Base-by-base conservation (phyloP, 2,329 filamentous ascomycete species). In the Bipolaris sorokiniana region DNA sequence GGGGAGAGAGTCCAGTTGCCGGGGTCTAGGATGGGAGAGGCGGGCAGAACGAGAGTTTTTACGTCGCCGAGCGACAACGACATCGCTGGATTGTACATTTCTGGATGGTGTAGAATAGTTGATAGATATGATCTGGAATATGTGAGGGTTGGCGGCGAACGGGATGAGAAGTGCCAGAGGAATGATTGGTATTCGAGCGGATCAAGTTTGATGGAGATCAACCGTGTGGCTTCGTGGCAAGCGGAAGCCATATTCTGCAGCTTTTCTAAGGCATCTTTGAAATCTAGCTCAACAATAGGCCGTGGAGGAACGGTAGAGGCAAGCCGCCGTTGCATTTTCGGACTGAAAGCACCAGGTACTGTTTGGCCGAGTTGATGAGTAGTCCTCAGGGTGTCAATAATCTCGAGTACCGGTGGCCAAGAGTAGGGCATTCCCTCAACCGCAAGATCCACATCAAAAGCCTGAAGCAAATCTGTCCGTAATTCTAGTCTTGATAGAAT, bases 291-390 rank as follows among this genome's bases (percentile, higher is more conserved):
- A 10, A 97, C 90, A 66, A 97, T 94, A 0, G 94, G 93, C 7
- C 94, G 86, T 7, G 95, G 95, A 3, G 95, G 95, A 68, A 97
- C 93, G 0, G 92, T 97, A 65, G 92, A 97, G 0, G 95, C 93
- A 31, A 99, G 82, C 61, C 90, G 90, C n/a, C 93, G 86, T 72
- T 99, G 95, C 36, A 98, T 84, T 72, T 97, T 96, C 22, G 87
- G 86, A 67, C 92, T 97, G 74, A 97, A 98, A 0, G 93, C 87
- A n/a, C 88, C 87, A 0, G 88, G 84, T 0, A 96, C 86, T 0
- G 85, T 76, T 48, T 82, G 86, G 0, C 86, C 90, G 2, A 94
- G 76, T 0, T 77, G 66, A 52, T 88, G 84, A 1, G 89, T 87
- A 26, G 82, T 80, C 56, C 84, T 80, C 50, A 96, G 81, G 0